A percentile compares a stretch with the other conserved stretches of the same genome.
Conservation (phyloP, 257 asterid genomes). For the Gentiana macrophylla region DNA sequence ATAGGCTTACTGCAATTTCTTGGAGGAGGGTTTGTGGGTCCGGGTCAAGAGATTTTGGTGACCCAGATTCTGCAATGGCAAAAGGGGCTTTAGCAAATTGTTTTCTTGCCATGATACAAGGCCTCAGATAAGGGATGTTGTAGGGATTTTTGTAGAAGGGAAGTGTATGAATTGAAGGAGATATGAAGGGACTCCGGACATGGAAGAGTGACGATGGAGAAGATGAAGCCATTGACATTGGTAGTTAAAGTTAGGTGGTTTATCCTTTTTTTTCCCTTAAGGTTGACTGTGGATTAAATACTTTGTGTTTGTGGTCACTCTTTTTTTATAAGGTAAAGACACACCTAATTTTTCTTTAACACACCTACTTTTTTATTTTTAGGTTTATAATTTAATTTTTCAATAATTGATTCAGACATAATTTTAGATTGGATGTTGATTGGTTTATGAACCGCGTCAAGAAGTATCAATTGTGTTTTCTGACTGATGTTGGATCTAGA, state of each 20-base stretch:
- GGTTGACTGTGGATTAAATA: too few species aligned
- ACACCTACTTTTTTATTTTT: too few species aligned
- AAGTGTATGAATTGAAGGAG: conserved; percentile 19
- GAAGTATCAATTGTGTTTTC: too few species aligned
- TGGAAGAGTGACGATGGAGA: conserved; percentile 26
- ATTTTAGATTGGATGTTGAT: too few species aligned
- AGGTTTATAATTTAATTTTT: too few species aligned
- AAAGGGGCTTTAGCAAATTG: conserved; percentile 26
- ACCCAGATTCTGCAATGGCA: conserved; percentile 66
- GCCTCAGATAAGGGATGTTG: conserved; percentile 12
- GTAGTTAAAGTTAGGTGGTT: conserved; percentile 3
- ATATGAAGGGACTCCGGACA: conserved; percentile 27
- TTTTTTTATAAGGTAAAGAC: too few species aligned
- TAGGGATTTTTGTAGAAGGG: conserved; percentile 17
- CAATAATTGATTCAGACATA: too few species aligned
- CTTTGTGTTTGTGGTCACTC: too few species aligned
- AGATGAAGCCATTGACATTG: conserved; percentile 36
- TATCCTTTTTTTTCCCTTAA: too few species aligned
- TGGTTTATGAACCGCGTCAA: too few species aligned
- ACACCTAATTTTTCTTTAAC: too few species aligned
- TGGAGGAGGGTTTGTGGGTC: conserved; percentile 56
- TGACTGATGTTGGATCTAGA: too few species aligned
- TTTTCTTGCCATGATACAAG: conserved; percentile 12
- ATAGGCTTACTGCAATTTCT: conserved; percentile 48
- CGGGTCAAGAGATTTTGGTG: conserved; percentile 50